These are phyloP conservation scores for Avena sativa DNA, from an alignment of 176 grass and related monocot genomes.

Conservation along the genomic window DNA sequence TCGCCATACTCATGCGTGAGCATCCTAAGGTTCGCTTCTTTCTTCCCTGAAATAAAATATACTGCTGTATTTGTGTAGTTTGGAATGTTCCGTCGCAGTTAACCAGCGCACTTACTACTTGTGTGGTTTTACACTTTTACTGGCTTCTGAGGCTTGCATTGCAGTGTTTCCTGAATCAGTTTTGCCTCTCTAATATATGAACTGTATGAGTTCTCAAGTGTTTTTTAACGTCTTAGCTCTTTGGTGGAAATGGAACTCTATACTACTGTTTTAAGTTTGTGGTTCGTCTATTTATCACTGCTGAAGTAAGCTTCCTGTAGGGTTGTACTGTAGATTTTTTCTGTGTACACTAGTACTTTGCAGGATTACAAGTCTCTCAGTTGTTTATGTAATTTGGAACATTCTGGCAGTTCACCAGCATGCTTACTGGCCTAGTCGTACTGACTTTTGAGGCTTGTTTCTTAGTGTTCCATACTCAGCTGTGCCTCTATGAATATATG, in stretches of 20 bases:
- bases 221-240: background rate
- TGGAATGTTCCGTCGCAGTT: background rate
- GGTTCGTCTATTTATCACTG: background rate
- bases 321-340: background rate
- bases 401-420: background rate
- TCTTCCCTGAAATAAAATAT: slow-evolving; percentile 5
- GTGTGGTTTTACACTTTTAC: background rate
- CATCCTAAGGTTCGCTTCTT: slow-evolving; percentile 71
- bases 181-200: background rate
- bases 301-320: slow-evolving; percentile 30
- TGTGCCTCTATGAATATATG: background rate
- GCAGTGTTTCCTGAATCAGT: background rate
- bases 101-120: background rate
- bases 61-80: background rate
- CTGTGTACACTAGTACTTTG: background rate
- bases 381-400: background rate
- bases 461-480: background rate
- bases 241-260: background rate
- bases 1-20: slow-evolving; percentile 77
- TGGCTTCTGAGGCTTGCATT: background rate
- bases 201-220: background rate
- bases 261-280: background rate
- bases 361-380: background rate
- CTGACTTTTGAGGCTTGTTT: background rate
- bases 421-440: background rate